Percentiles rank a stretch among this genome's conserved stretches.
These are phyloP conservation scores for Cronartium quercuum DNA, from an alignment of 1,284 basidiomycete genomes.

Conservation along the genomic window DNA sequence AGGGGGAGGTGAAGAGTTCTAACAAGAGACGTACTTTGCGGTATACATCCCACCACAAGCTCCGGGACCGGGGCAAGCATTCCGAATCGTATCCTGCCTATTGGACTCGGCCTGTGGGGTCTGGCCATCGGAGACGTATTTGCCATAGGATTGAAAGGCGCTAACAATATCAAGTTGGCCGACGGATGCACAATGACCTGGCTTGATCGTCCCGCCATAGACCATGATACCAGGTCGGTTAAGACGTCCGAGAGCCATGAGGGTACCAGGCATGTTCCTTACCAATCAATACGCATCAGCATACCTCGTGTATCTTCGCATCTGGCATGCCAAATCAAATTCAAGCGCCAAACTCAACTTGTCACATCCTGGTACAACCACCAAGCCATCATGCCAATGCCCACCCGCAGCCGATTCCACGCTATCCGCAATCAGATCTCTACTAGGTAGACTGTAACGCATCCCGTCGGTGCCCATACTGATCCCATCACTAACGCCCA, in stretches of 20 bases:
- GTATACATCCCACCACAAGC: slow-evolving; percentile 83
- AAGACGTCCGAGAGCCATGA: slow-evolving; percentile 84
- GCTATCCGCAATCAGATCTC: slow-evolving; percentile 84
- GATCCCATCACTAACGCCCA: slow-evolving; percentile 95
- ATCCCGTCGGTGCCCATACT: slow-evolving; percentile 87
- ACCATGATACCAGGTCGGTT: slow-evolving; percentile 95
- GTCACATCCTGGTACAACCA: slow-evolving; percentile 90
- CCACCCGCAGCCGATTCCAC: slow-evolving; percentile 69
- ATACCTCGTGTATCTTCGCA: no score
- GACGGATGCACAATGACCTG: slow-evolving; percentile 73
- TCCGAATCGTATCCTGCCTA: slow-evolving; percentile 66
- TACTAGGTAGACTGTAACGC: slow-evolving; percentile 81
- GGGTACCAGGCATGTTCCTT: slow-evolving; percentile 83
- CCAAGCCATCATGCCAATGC: slow-evolving; percentile 97
- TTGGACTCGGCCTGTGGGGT: slow-evolving; percentile 67
- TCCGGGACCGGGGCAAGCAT: slow-evolving; percentile 89
- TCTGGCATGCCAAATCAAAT: no score
- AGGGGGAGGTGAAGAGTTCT: slow-evolving; percentile 35
- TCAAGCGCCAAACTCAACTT: slow-evolving; percentile 53
- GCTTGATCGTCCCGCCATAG: slow-evolving; percentile 87
- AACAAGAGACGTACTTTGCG: slow-evolving; percentile 55
- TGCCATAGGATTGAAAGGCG: slow-evolving; percentile 90
- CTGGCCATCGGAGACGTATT: slow-evolving; percentile 80
- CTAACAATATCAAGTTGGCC: slow-evolving; percentile 78
- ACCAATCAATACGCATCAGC: background rate